phyloP scores from a whole-genome alignment of 805 yeast species.

The Lachancea cidri region DNA sequence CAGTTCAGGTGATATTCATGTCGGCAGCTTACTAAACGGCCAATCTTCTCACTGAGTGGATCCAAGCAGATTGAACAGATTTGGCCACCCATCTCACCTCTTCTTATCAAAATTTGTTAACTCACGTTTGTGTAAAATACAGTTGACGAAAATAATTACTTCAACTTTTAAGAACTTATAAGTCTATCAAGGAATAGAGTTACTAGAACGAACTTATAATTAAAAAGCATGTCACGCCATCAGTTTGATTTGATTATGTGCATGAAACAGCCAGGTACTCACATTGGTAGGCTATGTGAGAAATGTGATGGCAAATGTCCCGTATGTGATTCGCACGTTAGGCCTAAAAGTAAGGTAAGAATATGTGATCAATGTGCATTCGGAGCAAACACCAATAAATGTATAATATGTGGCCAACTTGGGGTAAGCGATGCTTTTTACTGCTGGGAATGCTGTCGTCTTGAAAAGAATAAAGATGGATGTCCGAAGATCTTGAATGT shows the following conservation, averaged over 20 bases:
- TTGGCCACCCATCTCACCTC: slow-evolving; percentile 7
- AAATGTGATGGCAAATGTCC: slow-evolving; percentile 93
- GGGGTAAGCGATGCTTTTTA: slow-evolving; percentile 72
- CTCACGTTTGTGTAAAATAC: too few relatives aligned
- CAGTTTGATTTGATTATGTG: slow-evolving; percentile 83
- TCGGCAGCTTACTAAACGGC: slow-evolving; percentile 41
- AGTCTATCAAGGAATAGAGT: too few relatives aligned
- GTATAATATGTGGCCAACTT: slow-evolving; percentile 67
- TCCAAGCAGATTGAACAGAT: slow-evolving; percentile 64
- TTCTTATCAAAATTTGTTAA: background rate
- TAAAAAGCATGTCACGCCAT: slow-evolving; percentile 68
- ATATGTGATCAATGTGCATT: slow-evolving; percentile 84
- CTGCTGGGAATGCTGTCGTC: slow-evolving; percentile 76
- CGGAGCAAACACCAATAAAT: slow-evolving; percentile 57
- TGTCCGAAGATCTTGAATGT: slow-evolving; percentile 81
- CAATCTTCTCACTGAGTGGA: slow-evolving; percentile 22
- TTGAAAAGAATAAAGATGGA: slow-evolving; percentile 84
- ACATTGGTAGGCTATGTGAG: slow-evolving; percentile 66
- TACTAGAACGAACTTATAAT: too few relatives aligned
- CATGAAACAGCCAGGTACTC: slow-evolving; percentile 76
- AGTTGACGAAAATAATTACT: too few relatives aligned
- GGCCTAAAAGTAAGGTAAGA: slow-evolving; percentile 59
- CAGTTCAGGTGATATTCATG: slow-evolving; percentile 57
- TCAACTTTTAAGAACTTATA: background rate
- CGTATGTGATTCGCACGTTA: slow-evolving; percentile 78